phyloP scores from a whole-genome alignment of 257 asterid species.

The Ocimum tenuiflorum region DNA sequence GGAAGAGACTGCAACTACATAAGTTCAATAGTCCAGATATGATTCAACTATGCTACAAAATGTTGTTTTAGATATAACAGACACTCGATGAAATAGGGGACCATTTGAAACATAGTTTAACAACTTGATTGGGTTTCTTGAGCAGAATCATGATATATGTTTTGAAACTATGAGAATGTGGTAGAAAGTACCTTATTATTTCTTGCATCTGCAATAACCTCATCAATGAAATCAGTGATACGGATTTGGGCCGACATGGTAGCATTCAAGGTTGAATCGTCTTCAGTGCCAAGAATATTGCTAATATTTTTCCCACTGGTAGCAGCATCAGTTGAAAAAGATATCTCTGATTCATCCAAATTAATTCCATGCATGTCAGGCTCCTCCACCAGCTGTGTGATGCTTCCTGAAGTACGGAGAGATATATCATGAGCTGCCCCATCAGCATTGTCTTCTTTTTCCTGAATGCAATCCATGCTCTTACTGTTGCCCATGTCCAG shows the following conservation, averaged over 20 bases:
- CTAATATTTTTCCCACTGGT: slow-evolving; percentile 13
- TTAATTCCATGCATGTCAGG: slow-evolving; percentile 24
- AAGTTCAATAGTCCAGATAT: not conserved
- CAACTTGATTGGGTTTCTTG: not conserved
- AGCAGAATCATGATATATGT: not conserved
- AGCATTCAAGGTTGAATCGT: slow-evolving; percentile 24
- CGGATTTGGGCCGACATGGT: slow-evolving; percentile 40
- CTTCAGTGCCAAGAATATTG: slow-evolving; percentile 24
- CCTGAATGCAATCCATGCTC: slow-evolving; percentile 4
- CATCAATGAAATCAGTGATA: slow-evolving; percentile 52
- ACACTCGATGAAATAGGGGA: not conserved
- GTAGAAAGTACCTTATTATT: slow-evolving; percentile 53
- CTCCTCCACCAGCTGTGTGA: slow-evolving; percentile 17
- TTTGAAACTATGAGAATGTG: not conserved
- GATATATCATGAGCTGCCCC: not conserved
- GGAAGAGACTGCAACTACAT: not conserved
- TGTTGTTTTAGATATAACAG: not conserved
- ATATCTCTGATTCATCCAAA: slow-evolving; percentile 21
- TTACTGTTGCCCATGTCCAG: slow-evolving; percentile 6
- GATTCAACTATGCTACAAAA: not conserved
- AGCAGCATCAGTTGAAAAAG: slow-evolving; percentile 22
- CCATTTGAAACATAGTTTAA: not conserved
- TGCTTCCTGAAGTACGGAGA: not conserved
- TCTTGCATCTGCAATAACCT: slow-evolving; percentile 54
- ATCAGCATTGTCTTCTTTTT: slow-evolving; percentile 3